Evolutionary conservation across 2,329 filamentous ascomycete genomes (phyloP).

Genomic region (Paecilomyces dactylethromorphus): DNA sequence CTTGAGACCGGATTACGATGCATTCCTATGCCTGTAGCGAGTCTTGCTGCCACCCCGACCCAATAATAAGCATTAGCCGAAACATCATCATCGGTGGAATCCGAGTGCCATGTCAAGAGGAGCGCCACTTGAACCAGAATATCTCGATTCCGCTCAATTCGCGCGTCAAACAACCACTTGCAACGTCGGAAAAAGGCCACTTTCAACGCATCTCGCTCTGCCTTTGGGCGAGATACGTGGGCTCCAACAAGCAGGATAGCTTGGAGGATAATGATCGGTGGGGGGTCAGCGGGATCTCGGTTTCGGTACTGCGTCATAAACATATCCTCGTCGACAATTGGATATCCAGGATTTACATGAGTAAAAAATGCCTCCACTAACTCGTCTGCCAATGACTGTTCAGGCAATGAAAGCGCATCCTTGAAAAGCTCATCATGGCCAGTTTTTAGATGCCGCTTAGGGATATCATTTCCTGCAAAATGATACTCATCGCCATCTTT

Average conservation of each 20-base stretch:
- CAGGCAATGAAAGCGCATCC: constrained; percentile 45
- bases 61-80: constrained; percentile 48
- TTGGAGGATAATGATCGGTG: constrained; percentile 46
- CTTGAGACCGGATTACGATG: constrained; percentile 39
- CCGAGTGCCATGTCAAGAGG: constrained; percentile 51
- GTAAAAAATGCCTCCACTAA: constrained; percentile 47
- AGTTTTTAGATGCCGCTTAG: constrained; percentile 34
- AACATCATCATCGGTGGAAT: constrained; percentile 48
- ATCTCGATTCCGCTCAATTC: constrained; percentile 49
- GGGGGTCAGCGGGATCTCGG: constrained; percentile 37
- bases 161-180: constrained; percentile 48
- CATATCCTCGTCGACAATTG: constrained; percentile 45
- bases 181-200: constrained; percentile 46
- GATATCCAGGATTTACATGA: constrained; percentile 47
- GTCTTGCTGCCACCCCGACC: constrained; percentile 48
- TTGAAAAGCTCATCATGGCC: constrained; percentile 40
- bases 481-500: constrained; percentile 37
- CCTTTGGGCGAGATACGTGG: constrained; percentile 39
- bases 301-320: constrained; percentile 47
- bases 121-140: constrained; percentile 50
- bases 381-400: constrained; percentile 43
- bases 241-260: constrained; percentile 47
- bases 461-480: constrained; percentile 39
- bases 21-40: constrained; percentile 51
- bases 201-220: constrained; percentile 40